Percentiles rank a stretch among this genome's conserved stretches.
Evolutionary conservation across 305 asterid genomes (phyloP).

Genomic region (Euphrasia arctica): DNA sequence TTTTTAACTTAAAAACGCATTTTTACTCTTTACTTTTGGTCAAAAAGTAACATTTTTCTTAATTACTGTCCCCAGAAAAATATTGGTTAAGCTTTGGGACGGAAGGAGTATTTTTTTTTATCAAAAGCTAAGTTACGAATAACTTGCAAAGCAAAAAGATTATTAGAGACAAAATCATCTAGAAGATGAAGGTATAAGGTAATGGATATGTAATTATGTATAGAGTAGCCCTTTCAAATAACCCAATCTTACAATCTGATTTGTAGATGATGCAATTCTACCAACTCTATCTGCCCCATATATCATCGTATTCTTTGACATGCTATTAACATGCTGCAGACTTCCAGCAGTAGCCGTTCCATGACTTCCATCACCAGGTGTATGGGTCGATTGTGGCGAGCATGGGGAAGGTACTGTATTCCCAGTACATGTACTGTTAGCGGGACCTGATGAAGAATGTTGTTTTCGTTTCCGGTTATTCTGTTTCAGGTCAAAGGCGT

Average conservation of each 20-base stretch:
- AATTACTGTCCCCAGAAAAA: too few species aligned
- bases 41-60: too few species aligned
- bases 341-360: conserved; percentile 60
- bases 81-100: too few species aligned
- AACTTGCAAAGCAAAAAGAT: conserved; percentile 33
- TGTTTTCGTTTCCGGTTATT: conserved; percentile 74
- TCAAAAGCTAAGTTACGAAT: neutral
- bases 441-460: conserved; percentile 85
- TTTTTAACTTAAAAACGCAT: too few species aligned
- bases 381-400: conserved; percentile 75
- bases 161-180: neutral
- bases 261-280: conserved; percentile 70
- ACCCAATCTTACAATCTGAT: conserved; percentile 62
- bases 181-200: conserved; percentile 8
- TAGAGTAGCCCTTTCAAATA: conserved; percentile 13
- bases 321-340: conserved; percentile 60
- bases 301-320: conserved; percentile 57
- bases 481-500: conserved; percentile 36
- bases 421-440: conserved; percentile 89
- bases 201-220: neutral
- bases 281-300: conserved; percentile 77
- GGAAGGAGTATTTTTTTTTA: neutral
- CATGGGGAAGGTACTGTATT: conserved; percentile 84
- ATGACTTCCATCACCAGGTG: conserved; percentile 90
- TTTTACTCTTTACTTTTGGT: too few species aligned